Evolutionary conservation across 305 asterid species (phyloP), one percentile per base, ranked within the genome.

Genomic region (Plantago lanceolata): DNA sequence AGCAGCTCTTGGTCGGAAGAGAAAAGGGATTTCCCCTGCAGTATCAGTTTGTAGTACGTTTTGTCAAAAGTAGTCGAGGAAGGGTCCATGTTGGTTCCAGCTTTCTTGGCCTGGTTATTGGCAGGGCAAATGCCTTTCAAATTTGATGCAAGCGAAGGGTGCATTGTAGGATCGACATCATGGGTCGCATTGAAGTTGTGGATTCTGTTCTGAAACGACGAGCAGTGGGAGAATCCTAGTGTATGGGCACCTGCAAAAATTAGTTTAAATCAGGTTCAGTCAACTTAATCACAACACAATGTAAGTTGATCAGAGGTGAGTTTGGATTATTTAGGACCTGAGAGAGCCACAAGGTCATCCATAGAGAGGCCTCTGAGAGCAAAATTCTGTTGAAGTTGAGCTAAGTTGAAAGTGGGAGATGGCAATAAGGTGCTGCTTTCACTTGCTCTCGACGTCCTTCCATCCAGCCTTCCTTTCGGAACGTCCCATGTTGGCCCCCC

Each of bases 401-500:
- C 71, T 43, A 81, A 71, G 71, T 71, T 80, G 80, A 81, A 83
- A 61, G 71, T 33, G 2, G 95, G 95, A 51, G 88, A 61, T 29
- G 96, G 96, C 68, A 89, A 66, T 33, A 54, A 63, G 44, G 65
- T 26, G 11, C 2, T 1, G 45, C 91, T 84, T 70, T 89, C 96
- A 44, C 75, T 84, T 1, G 96, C 94, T 61, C 49, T 80, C 15
- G 96, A 89, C 65, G 67, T 78, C 62, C 88, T 70, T 35, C 95
- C 96, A 29, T 89, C 96, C 63, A 77, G 81, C 77, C 96, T 78
- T 68, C 96, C 96, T 80, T 89, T 77, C 5, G 81, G 85, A 33
- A 87, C 94, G 2, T 73, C 78, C 96, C 96, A 89, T 40, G 58
- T 65, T 14, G 94, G 94, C 52, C 95, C 96, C 19, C 96, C 95